Percentiles rank a stretch among this genome's conserved stretches.
Evolutionary conservation across 2,329 filamentous ascomycete genomes (phyloP).

Genomic region (Aspergillus niger): DNA sequence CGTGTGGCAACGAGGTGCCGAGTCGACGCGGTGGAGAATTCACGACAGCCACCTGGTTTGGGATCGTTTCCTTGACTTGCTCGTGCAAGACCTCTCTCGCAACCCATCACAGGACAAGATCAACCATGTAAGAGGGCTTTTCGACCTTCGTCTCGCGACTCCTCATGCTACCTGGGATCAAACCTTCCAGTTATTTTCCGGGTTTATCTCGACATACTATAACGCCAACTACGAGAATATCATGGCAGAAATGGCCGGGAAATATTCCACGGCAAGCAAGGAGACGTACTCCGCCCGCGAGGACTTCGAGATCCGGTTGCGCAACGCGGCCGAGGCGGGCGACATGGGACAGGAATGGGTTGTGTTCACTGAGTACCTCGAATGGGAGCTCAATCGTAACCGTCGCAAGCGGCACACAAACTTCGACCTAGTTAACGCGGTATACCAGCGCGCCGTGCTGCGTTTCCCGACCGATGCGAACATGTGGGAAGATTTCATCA

Average conservation of each 20-base stretch:
- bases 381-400: slow-evolving; percentile 74
- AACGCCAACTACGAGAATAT: slow-evolving; percentile 58
- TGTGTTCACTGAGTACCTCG: slow-evolving; percentile 68
- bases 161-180: slow-evolving; percentile 63
- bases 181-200: slow-evolving; percentile 62
- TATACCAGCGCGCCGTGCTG: slow-evolving; percentile 77
- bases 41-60: slow-evolving; percentile 64
- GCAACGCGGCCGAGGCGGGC: slow-evolving; percentile 53
- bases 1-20: slow-evolving; percentile 58
- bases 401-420: slow-evolving; percentile 58
- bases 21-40: slow-evolving; percentile 61
- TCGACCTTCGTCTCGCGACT: slow-evolving; percentile 56
- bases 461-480: slow-evolving; percentile 72
- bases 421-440: slow-evolving; percentile 57
- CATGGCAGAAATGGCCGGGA: slow-evolving; percentile 58
- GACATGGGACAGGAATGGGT: slow-evolving; percentile 57
- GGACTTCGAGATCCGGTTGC: slow-evolving; percentile 56
- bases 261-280: slow-evolving; percentile 45
- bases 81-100: slow-evolving; percentile 55
- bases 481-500: slow-evolving; percentile 81
- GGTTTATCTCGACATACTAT: slow-evolving; percentile 59
- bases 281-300: slow-evolving; percentile 56
- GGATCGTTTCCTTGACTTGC: slow-evolving; percentile 61
- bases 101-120: slow-evolving; percentile 52
- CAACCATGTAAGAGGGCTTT: slow-evolving; percentile 52